These are phyloP conservation scores for Solanum chilense DNA, from an alignment of 257 asterid species.

Conservation along the genomic window DNA sequence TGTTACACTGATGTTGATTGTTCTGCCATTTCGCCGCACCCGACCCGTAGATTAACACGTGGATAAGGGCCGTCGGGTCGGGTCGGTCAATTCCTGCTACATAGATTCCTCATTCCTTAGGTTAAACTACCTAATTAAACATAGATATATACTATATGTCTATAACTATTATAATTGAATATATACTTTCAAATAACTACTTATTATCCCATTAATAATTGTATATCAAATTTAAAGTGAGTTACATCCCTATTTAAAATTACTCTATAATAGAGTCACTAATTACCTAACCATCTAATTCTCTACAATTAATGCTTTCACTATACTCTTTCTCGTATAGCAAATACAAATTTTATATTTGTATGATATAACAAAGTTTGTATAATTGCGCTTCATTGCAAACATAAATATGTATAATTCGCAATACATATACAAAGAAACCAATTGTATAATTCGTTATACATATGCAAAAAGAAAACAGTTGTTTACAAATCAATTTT, in stretches of 20 bases:
- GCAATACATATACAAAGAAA: too few species aligned
- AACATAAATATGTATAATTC: too few species aligned
- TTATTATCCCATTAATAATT: neutral
- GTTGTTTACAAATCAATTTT: too few species aligned
- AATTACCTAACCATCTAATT: neutral
- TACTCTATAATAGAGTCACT: too few species aligned
- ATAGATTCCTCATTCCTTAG: neutral
- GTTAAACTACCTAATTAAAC: neutral
- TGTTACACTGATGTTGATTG: neutral
- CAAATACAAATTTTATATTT: too few species aligned
- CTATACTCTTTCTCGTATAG: too few species aligned
- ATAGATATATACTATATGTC: too few species aligned
- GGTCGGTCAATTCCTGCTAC: neutral
- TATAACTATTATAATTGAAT: neutral
- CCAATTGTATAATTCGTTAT: too few species aligned
- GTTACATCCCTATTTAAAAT: neutral
- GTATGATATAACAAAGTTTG: fast-evolving
- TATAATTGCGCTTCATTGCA: too few species aligned
- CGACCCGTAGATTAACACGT: neutral
- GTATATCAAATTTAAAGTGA: neutral
- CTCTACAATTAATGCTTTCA: neutral
- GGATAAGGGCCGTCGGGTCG: neutral
- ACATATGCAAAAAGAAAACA: too few species aligned
- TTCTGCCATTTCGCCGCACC: neutral
- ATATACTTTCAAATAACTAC: neutral